These are phyloP conservation scores for Anthostomella pinea DNA, from an alignment of 2,329 filamentous ascomycete species.

Conservation along the genomic window DNA sequence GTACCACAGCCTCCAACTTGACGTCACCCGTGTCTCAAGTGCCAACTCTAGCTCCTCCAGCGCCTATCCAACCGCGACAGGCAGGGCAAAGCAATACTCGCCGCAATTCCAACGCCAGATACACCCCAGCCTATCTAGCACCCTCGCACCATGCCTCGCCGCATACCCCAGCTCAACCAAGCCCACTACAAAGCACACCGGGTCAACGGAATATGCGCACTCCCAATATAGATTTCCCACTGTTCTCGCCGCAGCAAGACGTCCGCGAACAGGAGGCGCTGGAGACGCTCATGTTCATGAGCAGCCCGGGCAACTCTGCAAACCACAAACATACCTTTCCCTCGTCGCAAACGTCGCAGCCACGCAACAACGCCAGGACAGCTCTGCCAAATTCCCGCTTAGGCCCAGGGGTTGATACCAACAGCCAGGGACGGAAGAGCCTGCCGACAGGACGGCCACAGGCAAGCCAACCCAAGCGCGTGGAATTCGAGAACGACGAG, in stretches of 20 bases:
- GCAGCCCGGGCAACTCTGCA: slow-evolving; percentile 69
- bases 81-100: slow-evolving; percentile 41
- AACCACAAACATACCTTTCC: slow-evolving; percentile 58
- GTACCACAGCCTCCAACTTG: slow-evolving; percentile 34
- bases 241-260: slow-evolving; percentile 68
- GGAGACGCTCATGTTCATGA: slow-evolving; percentile 78
- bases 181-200: slow-evolving; percentile 38
- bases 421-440: slow-evolving; percentile 45
- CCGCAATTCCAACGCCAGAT: slow-evolving; percentile 49
- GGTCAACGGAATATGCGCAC: slow-evolving; percentile 34
- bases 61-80: slow-evolving; percentile 51
- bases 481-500: slow-evolving; percentile 47
- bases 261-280: slow-evolving; percentile 77
- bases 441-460: slow-evolving; percentile 48
- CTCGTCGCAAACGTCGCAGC: slow-evolving; percentile 35
- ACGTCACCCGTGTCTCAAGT: slow-evolving; percentile 37
- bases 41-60: slow-evolving; percentile 49
- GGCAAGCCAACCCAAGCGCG: slow-evolving; percentile 38
- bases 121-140: slow-evolving; percentile 49
- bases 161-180: slow-evolving; percentile 38
- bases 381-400: slow-evolving; percentile 44
- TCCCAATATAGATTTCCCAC: slow-evolving; percentile 48
- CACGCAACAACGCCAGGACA: slow-evolving; percentile 32
- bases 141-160: slow-evolving; percentile 47
- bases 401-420: slow-evolving; percentile 20